These are phyloP conservation scores for Tulasnella sp. DNA, from an alignment of 768 basidiomycete species.

Conservation along the genomic window DNA sequence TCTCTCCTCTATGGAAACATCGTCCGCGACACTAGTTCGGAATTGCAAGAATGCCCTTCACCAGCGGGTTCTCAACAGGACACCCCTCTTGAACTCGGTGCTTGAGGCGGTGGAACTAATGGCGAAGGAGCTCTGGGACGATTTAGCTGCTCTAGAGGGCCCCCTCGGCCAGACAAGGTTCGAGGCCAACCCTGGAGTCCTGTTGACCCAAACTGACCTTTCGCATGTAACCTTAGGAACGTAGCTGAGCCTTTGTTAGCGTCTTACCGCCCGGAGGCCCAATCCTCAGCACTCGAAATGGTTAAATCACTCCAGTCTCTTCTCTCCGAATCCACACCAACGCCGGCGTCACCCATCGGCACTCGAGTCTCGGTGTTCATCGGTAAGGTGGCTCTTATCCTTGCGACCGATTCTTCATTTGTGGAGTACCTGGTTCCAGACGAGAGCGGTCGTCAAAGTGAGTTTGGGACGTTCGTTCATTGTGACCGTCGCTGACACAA, in stretches of 20 bases:
- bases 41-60: conserved; percentile 59
- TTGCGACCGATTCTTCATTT: conserved; percentile 26
- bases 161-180: conserved; percentile 20
- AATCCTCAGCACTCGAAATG: neutral
- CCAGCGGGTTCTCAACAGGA: conserved; percentile 62
- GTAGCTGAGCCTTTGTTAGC: conserved; percentile 35
- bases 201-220: conserved; percentile 53
- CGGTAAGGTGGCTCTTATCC: conserved; percentile 48
- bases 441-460: neutral
- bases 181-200: conserved; percentile 43
- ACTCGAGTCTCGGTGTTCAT: conserved; percentile 40
- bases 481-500: too few relatives aligned
- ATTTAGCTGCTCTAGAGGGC: conserved; percentile 43
- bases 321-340: conserved; percentile 36
- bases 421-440: conserved; percentile 17
- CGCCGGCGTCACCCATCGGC: neutral
- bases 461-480: neutral
- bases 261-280: conserved; percentile 29
- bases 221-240: conserved; percentile 35
- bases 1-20: conserved; percentile 17
- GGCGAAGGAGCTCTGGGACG: conserved; percentile 54
- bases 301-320: conserved; percentile 31
- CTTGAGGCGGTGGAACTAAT: conserved; percentile 57
- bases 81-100: conserved; percentile 55
- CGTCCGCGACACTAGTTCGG: conserved; percentile 48